Evolutionary conservation across 1,139 yeast genomes (phyloP).

Genomic region (Saccharomyces hybrid): DNA sequence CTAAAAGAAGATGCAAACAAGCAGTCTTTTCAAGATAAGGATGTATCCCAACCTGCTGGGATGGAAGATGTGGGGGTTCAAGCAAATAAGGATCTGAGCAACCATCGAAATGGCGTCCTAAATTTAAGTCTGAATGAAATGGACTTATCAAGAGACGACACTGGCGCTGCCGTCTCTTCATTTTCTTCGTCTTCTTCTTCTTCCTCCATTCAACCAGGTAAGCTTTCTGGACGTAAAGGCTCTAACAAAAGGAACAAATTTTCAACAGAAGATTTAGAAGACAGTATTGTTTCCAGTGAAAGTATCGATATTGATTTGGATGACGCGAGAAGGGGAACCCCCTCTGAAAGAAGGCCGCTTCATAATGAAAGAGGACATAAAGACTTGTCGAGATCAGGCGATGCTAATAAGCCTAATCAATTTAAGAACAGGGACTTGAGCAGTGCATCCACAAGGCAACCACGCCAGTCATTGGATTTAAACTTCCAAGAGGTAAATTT

Average conservation of each 20-base stretch:
- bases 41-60: not conserved
- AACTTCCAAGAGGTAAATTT: slow-evolving; percentile 26
- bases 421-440: slow-evolving; percentile 1
- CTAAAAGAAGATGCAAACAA: slow-evolving; percentile 5
- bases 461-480: slow-evolving; percentile 23
- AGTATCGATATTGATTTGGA: slow-evolving; percentile 28
- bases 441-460: slow-evolving; percentile 2
- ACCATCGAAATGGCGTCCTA: slow-evolving; percentile 7
- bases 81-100: slow-evolving; percentile 2
- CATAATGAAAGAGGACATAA: slow-evolving; percentile 5
- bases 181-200: not conserved
- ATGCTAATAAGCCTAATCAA: not conserved
- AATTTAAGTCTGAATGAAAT: slow-evolving; percentile 21
- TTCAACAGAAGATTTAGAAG: slow-evolving; percentile 11
- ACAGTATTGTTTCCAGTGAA: slow-evolving; percentile 23
- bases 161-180: not conserved
- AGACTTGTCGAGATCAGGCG: not conserved
- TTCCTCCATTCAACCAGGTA: not conserved
- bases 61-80: not conserved
- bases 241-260: slow-evolving; percentile 1
- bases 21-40: not conserved
- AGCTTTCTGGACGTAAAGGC: slow-evolving; percentile 10
- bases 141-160: slow-evolving; percentile 11
- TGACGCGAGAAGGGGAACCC: slow-evolving; percentile 12
- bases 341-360: slow-evolving; percentile 1